Evolutionary conservation across 805 yeast genomes (phyloP).

Genomic region (Yarrowia deformans): DNA sequence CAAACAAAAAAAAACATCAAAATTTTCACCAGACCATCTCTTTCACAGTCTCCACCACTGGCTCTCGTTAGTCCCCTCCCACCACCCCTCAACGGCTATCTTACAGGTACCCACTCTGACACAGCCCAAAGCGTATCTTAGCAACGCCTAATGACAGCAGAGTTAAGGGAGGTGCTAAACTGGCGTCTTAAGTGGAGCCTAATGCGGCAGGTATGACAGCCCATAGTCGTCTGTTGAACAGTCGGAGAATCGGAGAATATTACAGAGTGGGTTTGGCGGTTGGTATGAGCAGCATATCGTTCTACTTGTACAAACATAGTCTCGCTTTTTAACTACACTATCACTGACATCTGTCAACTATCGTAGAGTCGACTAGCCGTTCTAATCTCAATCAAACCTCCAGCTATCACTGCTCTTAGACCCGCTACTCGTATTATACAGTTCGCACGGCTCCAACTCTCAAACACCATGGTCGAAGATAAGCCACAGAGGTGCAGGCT

Average conservation of each 20-base stretch:
- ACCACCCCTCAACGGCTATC: not conserved
- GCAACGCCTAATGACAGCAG: not conserved
- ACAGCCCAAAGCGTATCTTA: slow-evolving; percentile 1
- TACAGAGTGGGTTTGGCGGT: no score
- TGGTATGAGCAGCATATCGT: no score
- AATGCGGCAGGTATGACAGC: not conserved
- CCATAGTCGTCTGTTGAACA: slow-evolving; percentile 1
- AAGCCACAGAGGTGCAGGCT: slow-evolving; percentile 1
- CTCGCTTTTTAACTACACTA: no score
- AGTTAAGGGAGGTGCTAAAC: slow-evolving; percentile 3
- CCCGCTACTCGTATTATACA: not conserved
- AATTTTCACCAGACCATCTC: no score
- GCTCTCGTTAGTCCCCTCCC: no score
- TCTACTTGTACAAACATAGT: no score
- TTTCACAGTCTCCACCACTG: no score
- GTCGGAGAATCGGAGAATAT: not conserved
- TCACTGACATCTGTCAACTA: no score
- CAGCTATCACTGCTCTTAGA: no score
- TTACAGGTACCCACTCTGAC: not conserved
- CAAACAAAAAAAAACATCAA: no score
- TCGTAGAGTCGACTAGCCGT: no score
- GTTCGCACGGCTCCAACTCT: not conserved
- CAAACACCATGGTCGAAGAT: not conserved
- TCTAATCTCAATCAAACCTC: not conserved
- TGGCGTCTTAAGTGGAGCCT: not conserved